Base-by-base conservation (phyloP, 2,329 filamentous ascomycete genomes). In the Mycosphaerella sp. region DNA sequence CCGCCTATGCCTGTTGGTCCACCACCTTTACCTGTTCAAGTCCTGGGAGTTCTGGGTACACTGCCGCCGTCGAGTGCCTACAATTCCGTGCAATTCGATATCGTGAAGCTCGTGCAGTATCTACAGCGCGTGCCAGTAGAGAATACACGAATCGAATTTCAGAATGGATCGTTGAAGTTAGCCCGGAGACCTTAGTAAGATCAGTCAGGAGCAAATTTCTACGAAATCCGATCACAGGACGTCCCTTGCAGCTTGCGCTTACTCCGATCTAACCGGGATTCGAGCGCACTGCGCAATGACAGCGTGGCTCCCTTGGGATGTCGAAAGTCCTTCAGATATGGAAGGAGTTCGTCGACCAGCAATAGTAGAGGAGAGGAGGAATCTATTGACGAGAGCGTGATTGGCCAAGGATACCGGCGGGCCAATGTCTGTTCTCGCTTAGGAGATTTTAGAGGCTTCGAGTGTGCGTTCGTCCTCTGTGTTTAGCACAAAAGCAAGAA, bases 1-100 rank as follows among this genome's bases (percentile, higher is more conserved):
- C 47, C 58, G 57, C 50, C 84, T 94, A 9, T 89, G 32, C 49
- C 82, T 84, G 59, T 84, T 90, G 54, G 84, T 94, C 10, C 89
- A 9, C 78, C 85, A 2, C 82, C 87, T 0, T 77, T 96, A 34
- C 88, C 91, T 25, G 81, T 87, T 36, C 78, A 82, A 49, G 73
- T 84, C 44, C 75, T 77, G 32, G 76, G 78, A 59, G 69, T 83
- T 18, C 43, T 68, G 16, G 54, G 57, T 25, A 54, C 60, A 17
- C 83, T 95, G 8, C 89, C 89, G 0, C 76, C 81, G 0, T 79
- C 86, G 1, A 79, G 85, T 18, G 76, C 80, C 6, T 96, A 94
- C 69, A 81, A 83, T 47, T 46, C 40, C 6, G 79, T 81, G 16
- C 79, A 81, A 35, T 79, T 95, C 61, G 86, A 80, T 56, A 73